Evolutionary conservation across 352 stramenopile genomes (phyloP).

Genomic region (Globisporangium spiculum): DNA sequence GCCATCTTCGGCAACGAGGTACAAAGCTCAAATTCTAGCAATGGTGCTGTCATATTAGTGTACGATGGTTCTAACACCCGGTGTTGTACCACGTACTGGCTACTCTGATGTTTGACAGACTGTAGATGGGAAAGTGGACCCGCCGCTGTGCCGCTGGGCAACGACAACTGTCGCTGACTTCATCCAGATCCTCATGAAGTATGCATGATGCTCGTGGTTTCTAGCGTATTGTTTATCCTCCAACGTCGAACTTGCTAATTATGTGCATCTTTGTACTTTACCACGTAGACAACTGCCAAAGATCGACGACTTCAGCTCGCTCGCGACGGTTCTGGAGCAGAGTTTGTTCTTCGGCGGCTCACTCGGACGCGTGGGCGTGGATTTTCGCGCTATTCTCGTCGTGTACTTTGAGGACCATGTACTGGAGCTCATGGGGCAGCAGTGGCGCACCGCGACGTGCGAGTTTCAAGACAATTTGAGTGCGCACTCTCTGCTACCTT

Average conservation of each 20-base stretch:
- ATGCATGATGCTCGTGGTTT: slow-evolving; percentile 25
- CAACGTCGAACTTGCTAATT: background rate
- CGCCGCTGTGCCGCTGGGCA: slow-evolving; percentile 75
- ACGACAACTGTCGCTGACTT: slow-evolving; percentile 79
- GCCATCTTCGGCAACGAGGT: slow-evolving; percentile 87
- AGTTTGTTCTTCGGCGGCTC: slow-evolving; percentile 85
- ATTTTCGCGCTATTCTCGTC: slow-evolving; percentile 78
- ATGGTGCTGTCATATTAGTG: background rate
- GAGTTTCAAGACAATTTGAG: slow-evolving; percentile 66
- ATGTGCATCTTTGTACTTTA: background rate
- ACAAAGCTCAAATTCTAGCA: background rate
- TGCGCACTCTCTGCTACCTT: slow-evolving; percentile 31
- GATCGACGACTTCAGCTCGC: slow-evolving; percentile 79
- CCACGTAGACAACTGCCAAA: slow-evolving; percentile 68
- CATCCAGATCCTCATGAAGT: slow-evolving; percentile 81
- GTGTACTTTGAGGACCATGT: slow-evolving; percentile 85
- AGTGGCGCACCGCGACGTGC: slow-evolving; percentile 49
- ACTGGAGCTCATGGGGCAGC: slow-evolving; percentile 55
- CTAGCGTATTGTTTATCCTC: background rate
- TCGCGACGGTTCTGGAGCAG: slow-evolving; percentile 79
- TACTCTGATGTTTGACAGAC: slow-evolving; percentile 26
- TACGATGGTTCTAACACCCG: background rate
- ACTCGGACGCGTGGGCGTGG: slow-evolving; percentile 72
- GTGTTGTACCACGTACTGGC: background rate
- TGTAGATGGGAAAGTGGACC: slow-evolving; percentile 78